These are phyloP conservation scores for Aspergillus clavatus DNA, from an alignment of 2,329 filamentous ascomycete species.

Conservation along the genomic window DNA sequence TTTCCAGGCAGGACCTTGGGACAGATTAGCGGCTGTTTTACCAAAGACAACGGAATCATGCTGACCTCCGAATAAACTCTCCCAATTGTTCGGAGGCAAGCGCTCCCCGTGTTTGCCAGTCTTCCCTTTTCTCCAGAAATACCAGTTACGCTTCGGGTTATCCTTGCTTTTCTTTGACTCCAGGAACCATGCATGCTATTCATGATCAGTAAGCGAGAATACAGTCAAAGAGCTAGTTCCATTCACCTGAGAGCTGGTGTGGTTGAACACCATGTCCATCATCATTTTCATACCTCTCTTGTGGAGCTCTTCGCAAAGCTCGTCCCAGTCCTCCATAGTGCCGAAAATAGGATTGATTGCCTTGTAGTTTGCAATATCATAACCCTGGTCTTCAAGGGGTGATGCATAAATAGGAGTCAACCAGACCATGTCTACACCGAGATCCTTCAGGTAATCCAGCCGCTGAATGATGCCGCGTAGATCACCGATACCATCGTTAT, in stretches of 20 bases:
- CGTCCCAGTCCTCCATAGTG: slow-evolving; percentile 37
- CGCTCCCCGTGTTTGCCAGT: slow-evolving; percentile 50
- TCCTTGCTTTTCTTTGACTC: slow-evolving; percentile 49
- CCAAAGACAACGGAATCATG: not conserved
- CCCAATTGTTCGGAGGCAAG: slow-evolving; percentile 69
- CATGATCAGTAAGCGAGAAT: not conserved
- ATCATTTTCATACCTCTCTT: slow-evolving; percentile 35
- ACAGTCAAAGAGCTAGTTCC: not conserved
- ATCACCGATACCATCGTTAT: slow-evolving; percentile 53
- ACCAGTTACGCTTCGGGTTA: slow-evolving; percentile 53
- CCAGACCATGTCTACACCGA: slow-evolving; percentile 40
- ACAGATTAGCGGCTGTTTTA: not conserved
- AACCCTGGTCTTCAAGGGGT: slow-evolving; percentile 44
- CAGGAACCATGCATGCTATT: slow-evolving; percentile 54
- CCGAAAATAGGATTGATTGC: slow-evolving; percentile 38
- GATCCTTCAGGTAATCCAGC: slow-evolving; percentile 51
- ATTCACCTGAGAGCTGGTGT: slow-evolving; percentile 25
- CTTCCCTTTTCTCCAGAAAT: slow-evolving; percentile 50
- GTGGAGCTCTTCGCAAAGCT: slow-evolving; percentile 33
- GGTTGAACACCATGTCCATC: slow-evolving; percentile 39
- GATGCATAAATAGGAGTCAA: slow-evolving; percentile 41
- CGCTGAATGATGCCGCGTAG: slow-evolving; percentile 55
- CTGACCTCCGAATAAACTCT: slow-evolving; percentile 46
- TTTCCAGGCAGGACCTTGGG: slow-evolving; percentile 29
- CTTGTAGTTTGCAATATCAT: slow-evolving; percentile 38